Base-by-base conservation (phyloP, 192 early-diverging fungal genomes). In the Allomyces macrogynus region DNA sequence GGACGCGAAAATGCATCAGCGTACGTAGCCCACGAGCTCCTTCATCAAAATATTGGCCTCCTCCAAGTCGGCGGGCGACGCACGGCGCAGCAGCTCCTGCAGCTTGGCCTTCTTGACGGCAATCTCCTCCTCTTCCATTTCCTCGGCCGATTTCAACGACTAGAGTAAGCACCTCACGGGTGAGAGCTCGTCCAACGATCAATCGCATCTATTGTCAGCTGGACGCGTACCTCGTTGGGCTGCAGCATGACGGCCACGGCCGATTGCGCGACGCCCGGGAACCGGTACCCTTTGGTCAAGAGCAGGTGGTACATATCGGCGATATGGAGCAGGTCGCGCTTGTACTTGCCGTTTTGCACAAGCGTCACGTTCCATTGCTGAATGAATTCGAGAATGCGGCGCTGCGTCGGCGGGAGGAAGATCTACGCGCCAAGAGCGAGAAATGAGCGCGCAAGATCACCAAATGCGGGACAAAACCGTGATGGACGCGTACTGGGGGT, bases 41-140 rank as follows among this genome's bases (percentile, higher is more conserved):
- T 99, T 97, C 87, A 99, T 97, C 62, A 99, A 74, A 65, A 90
- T 86, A 62, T 99, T 98, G 18, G 97, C 97, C 69, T 95, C 91
- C 25, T 85, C 89, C 26, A 99, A 73, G 69, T 95, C 94, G 60
- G 87, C 82, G 9, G 95, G 93, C 63, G 89, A 87, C 24, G 90
- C 95, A n/a, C 91, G 74, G 10, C 97, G 84, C 61, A 99, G 83
- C 42, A 99, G 79, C 68, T 97, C 97, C 77, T 99, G 92, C 67
- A 99, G 70, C 85, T 95, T 98, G 74, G 73, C 73, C 62, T 77
- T 68, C 75, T 74, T 71, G 18, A 75, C 72, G 61, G 86, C 77
- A 24, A 87, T 78, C 65, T 99, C 95, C 71, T 98, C 91, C 72
- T 88, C 82, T 65, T 97, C 94, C n/a, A 95, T 75, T 74, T 98